Evolutionary conservation across 345 rosid species (phyloP).

Genomic region (Nasturtium officinale): DNA sequence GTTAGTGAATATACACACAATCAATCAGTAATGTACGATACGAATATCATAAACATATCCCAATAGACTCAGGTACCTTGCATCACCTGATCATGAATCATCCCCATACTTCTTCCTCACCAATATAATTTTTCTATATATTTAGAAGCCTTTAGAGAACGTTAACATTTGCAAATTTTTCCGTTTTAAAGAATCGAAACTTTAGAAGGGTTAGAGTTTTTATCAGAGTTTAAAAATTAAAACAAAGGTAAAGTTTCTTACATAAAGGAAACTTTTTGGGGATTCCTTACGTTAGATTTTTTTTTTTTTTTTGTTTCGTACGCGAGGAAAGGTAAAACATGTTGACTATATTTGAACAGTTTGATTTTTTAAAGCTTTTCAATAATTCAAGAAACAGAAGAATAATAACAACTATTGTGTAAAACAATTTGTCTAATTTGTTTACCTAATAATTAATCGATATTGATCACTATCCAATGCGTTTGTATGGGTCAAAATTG

Average conservation of each 20-base stretch:
- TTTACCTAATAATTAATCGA: background rate
- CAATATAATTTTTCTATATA: conserved; percentile 20
- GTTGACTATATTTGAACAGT: background rate
- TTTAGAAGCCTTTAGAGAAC: background rate
- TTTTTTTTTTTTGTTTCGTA: background rate
- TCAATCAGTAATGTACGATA: background rate
- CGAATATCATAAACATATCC: background rate
- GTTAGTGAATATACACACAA: background rate
- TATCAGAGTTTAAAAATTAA: background rate
- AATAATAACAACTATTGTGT: background rate
- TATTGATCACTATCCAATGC: background rate
- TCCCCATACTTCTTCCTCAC: conserved; percentile 6
- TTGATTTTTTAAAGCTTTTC: background rate
- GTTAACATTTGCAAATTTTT: background rate
- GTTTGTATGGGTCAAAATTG: background rate
- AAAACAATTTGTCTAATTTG: background rate
- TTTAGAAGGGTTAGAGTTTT: background rate
- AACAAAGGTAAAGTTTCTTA: background rate
- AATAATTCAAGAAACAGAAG: background rate
- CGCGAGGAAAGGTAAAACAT: background rate
- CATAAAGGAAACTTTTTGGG: conserved; percentile 4
- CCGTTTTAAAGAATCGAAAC: background rate
- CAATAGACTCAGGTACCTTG: conserved; percentile 18
- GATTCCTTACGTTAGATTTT: background rate
- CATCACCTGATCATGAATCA: conserved; percentile 24